Conservation (phyloP, 768 basidiomycete species). For the Kwoniella sp. region DNA sequence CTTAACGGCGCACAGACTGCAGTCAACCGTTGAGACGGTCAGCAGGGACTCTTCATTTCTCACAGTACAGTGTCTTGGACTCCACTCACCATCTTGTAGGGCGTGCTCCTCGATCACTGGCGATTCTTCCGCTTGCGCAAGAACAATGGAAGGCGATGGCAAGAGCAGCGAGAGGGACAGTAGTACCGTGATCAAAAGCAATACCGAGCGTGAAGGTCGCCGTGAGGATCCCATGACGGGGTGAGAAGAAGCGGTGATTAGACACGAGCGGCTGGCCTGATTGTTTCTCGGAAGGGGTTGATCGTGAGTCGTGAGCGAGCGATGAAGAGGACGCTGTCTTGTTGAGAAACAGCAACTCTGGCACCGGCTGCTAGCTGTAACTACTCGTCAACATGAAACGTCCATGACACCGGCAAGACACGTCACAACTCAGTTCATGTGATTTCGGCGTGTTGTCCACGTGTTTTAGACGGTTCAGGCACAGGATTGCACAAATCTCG, state of each 20-base stretch:
- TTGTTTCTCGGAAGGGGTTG: no score
- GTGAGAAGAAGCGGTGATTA: not conserved
- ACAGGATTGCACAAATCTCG: no score
- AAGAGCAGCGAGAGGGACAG: slow-evolving; percentile 5
- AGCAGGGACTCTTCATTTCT: not conserved
- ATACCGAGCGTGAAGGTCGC: slow-evolving; percentile 7
- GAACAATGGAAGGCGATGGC: slow-evolving; percentile 12
- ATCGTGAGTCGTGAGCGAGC: no score
- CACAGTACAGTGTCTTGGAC: no score
- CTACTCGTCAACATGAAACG: not conserved
- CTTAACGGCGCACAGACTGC: slow-evolving; percentile 36
- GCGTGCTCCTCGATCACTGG: not conserved
- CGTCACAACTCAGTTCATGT: not conserved
- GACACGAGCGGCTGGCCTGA: no score
- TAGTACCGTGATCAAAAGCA: slow-evolving; percentile 5
- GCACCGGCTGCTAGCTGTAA: no score
- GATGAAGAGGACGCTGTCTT: no score
- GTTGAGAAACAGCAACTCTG: no score
- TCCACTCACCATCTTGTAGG: slow-evolving; percentile 9
- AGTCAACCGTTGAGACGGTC: not conserved
- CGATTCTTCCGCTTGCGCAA: slow-evolving; percentile 4
- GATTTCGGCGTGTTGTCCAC: not conserved
- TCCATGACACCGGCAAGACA: not conserved
- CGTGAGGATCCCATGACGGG: not conserved
- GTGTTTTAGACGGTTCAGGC: no score